Percentiles rank a stretch among this genome's conserved stretches.
Conservation (phyloP, 192 early-diverging fungal species). For the Haplosporangium gracile region DNA sequence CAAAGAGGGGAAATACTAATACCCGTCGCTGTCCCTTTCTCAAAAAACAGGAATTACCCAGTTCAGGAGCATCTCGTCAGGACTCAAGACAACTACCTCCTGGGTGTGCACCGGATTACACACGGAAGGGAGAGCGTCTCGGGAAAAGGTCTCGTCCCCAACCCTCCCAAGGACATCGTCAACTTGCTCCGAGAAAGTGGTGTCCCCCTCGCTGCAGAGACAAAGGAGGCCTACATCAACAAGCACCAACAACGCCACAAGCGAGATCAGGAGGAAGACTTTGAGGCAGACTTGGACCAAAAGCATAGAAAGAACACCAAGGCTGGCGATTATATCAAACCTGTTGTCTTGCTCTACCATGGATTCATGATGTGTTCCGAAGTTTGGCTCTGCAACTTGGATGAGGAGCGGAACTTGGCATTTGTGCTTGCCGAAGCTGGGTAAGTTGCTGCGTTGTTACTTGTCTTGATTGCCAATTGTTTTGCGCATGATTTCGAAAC, state of each 20-base stretch:
- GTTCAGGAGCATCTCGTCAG: conserved; percentile 87
- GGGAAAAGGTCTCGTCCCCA: conserved; percentile 11
- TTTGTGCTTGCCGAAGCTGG: conserved; percentile 89
- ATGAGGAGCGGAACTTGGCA: conserved; percentile 80
- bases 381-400: conserved; percentile 90
- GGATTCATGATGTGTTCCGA: conserved; percentile 96
- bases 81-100: conserved; percentile 88
- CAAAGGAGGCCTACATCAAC: conserved; percentile 22
- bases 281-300: conserved; percentile 36
- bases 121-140: conserved; percentile 38
- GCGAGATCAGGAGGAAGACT: conserved; percentile 39
- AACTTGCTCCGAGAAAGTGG: conserved; percentile 41
- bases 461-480: not conserved
- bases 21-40: not conserved
- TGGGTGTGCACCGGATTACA: conserved; percentile 88
- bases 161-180: conserved; percentile 41
- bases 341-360: conserved; percentile 95
- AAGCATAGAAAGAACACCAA: conserved; percentile 23
- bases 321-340: conserved; percentile 62
- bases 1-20: not conserved
- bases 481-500: not conserved
- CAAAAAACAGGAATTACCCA: conserved; percentile 77
- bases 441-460: conserved; percentile 15
- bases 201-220: conserved; percentile 54
- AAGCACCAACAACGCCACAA: not conserved